Conservation (phyloP, 164 flowering plant genomes). For the Vitis riparia region DNA sequence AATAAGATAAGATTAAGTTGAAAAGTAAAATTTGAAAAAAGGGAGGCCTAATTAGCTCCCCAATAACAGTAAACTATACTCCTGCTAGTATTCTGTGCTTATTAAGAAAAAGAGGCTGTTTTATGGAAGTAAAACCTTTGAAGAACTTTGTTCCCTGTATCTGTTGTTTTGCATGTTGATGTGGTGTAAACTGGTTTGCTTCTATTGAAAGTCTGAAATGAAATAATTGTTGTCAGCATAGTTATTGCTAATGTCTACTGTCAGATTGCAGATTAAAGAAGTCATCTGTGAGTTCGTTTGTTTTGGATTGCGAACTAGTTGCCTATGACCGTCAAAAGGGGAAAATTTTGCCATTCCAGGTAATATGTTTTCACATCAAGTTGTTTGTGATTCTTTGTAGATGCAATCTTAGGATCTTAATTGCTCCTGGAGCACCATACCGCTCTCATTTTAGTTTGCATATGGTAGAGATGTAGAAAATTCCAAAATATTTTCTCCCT, state of each 20-base stretch:
- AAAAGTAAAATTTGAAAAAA: too few species aligned
- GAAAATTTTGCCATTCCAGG: slow-evolving; percentile 94
- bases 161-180: background rate
- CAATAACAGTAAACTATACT: too few species aligned
- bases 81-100: too few species aligned
- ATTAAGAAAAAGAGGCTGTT: too few species aligned
- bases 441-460: too few species aligned
- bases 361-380: slow-evolving; percentile 18
- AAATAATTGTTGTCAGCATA: background rate
- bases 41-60: too few species aligned
- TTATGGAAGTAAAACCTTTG: too few species aligned
- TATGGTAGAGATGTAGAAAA: too few species aligned
- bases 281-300: slow-evolving; percentile 69
- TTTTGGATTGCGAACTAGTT: slow-evolving; percentile 95
- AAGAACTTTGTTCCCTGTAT: background rate
- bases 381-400: background rate
- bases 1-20: too few species aligned
- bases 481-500: too few species aligned
- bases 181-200: background rate
- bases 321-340: slow-evolving; percentile 79
- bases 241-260: slow-evolving; percentile 18
- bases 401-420: slow-evolving; percentile 1
- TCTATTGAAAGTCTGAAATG: too few species aligned
- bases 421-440: background rate
- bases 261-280: slow-evolving; percentile 71